These are phyloP conservation scores for Irpex sp. DNA, from an alignment of 1,284 basidiomycete species.

Conservation along the genomic window DNA sequence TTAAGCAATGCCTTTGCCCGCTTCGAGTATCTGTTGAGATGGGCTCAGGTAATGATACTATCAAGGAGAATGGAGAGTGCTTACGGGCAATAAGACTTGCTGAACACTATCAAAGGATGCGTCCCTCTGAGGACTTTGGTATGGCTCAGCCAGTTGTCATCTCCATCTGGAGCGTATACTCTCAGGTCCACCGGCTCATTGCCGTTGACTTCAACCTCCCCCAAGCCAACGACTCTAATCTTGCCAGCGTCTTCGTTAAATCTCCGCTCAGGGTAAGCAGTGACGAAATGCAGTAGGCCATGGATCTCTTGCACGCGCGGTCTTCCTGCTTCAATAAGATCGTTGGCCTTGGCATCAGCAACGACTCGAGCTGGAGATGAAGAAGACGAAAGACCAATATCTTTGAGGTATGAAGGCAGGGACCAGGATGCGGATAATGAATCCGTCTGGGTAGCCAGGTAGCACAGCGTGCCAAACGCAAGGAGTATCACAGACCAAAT, in stretches of 20 bases:
- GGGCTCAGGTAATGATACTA: not conserved
- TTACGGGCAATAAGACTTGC: slow-evolving; percentile 80
- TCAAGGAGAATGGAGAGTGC: slow-evolving; percentile 17
- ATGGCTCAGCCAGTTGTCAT: slow-evolving; percentile 47
- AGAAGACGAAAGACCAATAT: slow-evolving; percentile 22
- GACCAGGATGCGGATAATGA: slow-evolving; percentile 22
- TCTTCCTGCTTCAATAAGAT: slow-evolving; percentile 15
- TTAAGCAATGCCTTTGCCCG: slow-evolving; percentile 68
- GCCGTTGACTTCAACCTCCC: slow-evolving; percentile 32
- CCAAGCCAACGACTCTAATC: slow-evolving; percentile 21
- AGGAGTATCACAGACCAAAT: slow-evolving; percentile 30
- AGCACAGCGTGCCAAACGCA: slow-evolving; percentile 27
- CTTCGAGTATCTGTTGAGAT: slow-evolving; percentile 52
- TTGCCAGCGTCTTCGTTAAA: slow-evolving; percentile 38
- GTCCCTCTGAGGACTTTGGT: slow-evolving; percentile 41
- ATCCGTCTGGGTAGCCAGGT: slow-evolving; percentile 21
- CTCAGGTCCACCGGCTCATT: slow-evolving; percentile 42
- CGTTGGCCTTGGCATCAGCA: slow-evolving; percentile 19
- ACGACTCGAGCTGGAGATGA: slow-evolving; percentile 24
- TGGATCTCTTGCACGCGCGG: slow-evolving; percentile 49
- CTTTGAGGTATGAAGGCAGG: slow-evolving; percentile 33
- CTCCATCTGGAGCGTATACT: slow-evolving; percentile 45
- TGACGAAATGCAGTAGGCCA: slow-evolving; percentile 62
- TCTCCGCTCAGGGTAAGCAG: slow-evolving; percentile 40
- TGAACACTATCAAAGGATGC: slow-evolving; percentile 74